Evolutionary conservation across 1,284 basidiomycete species (phyloP).

Genomic region (Cryptococcus depauperatus): DNA sequence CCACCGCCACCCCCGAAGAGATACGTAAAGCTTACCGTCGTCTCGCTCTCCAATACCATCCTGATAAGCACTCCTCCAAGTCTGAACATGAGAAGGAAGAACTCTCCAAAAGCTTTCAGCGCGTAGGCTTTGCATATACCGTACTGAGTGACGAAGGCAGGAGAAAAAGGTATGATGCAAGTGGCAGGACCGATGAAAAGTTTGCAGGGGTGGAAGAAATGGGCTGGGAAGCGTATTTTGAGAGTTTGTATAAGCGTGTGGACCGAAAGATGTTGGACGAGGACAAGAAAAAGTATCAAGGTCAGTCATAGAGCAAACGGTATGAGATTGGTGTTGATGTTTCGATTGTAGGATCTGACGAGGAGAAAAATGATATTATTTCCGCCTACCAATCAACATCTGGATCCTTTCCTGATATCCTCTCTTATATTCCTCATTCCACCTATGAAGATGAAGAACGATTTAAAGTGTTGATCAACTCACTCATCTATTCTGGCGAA

Average conservation of each 20-base stretch:
- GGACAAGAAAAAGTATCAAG: slow-evolving; percentile 84
- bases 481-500: slow-evolving; percentile 55
- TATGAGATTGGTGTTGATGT: neutral
- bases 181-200: slow-evolving; percentile 73
- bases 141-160: slow-evolving; percentile 71
- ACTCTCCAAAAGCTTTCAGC: slow-evolving; percentile 69
- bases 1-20: slow-evolving; percentile 54
- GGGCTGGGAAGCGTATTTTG: slow-evolving; percentile 90
- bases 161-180: slow-evolving; percentile 67
- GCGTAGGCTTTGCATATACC: slow-evolving; percentile 82
- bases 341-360: slow-evolving; percentile 59
- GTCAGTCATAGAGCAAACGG: slow-evolving; percentile 45
- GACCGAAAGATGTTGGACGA: slow-evolving; percentile 78
- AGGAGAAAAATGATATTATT: slow-evolving; percentile 71
- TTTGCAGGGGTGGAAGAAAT: slow-evolving; percentile 62
- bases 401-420: slow-evolving; percentile 68
- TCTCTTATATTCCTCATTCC: slow-evolving; percentile 76
- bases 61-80: slow-evolving; percentile 72
- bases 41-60: slow-evolving; percentile 72
- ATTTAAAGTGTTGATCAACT: slow-evolving; percentile 62
- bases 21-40: slow-evolving; percentile 79
- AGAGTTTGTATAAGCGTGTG: slow-evolving; percentile 74
- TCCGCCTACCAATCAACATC: slow-evolving; percentile 58
- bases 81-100: slow-evolving; percentile 53
- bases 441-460: slow-evolving; percentile 72